phyloP scores from a whole-genome alignment of 2,329 filamentous ascomycete genomes.

The Bisporella sp. region DNA sequence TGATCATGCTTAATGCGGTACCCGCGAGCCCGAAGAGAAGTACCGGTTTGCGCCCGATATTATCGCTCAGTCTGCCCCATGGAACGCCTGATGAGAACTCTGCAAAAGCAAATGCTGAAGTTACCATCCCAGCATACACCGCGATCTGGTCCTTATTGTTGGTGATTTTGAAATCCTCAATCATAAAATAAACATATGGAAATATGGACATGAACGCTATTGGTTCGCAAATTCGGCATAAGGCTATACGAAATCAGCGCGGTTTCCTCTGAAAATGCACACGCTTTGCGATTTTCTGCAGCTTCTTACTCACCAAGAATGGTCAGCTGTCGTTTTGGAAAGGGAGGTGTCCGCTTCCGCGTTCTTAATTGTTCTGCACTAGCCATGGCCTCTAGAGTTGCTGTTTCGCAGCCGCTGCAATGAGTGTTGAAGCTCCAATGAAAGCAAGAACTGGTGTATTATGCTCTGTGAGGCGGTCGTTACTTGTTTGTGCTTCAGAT shows the following conservation, averaged over 20 bases:
- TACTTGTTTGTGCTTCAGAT: too few species aligned
- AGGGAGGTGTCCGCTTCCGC: slow-evolving; percentile 28
- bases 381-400: slow-evolving; percentile 11
- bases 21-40: slow-evolving; percentile 83
- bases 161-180: slow-evolving; percentile 74
- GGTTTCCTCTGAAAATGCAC: neutral
- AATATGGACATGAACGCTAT: slow-evolving; percentile 99
- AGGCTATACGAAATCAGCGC: slow-evolving; percentile 43
- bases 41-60: slow-evolving; percentile 86
- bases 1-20: slow-evolving; percentile 84
- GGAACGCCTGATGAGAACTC: slow-evolving; percentile 90
- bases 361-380: slow-evolving; percentile 22
- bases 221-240: slow-evolving; percentile 94
- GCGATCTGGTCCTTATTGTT: slow-evolving; percentile 62
- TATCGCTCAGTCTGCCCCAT: slow-evolving; percentile 91
- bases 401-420: too few species aligned
- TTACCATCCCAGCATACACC: slow-evolving; percentile 92
- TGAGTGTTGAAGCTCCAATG: too few species aligned
- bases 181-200: slow-evolving; percentile 97
- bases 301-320: slow-evolving; percentile 39
- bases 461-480: too few species aligned
- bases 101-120: slow-evolving; percentile 90
- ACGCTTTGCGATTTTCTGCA: neutral
- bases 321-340: slow-evolving; percentile 41
- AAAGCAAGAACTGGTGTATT: too few species aligned